Base-by-base conservation (phyloP, 73 alveolate genomes). In the Stentor roeselii region DNA sequence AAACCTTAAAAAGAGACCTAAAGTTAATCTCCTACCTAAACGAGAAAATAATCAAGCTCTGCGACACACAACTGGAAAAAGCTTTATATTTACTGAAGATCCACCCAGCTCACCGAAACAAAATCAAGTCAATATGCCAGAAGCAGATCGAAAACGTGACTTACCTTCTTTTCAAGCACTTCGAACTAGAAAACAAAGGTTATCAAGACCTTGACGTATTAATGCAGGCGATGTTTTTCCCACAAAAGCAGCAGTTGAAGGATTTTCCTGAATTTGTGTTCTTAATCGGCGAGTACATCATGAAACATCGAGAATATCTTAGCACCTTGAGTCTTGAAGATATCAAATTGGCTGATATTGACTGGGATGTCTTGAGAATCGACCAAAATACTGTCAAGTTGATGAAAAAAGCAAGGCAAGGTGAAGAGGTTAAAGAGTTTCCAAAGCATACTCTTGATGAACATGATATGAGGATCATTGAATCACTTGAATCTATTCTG, bases 261-360 rank as follows among this genome's bases (percentile, higher is more conserved):
- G 34, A 76, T 39, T 21, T 27, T 30, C 84, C 60, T n/a, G 37
- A n/a, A 14, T 76, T 76, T 76, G 60, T 76, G 6, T 35, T 14
- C n/a, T 14, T 14, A 41, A 39, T 76, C 6, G 84, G 84, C n/a
- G 84, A 76, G 37, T 76, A 76, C 2, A 38, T 76, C 6, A 76
- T 76, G 27, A 37, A 76, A 35, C 84, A 76, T 76, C 32, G 84
- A 67, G 74, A 76, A 39, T 39, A 76, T 41, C n/a, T 76, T 14
- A 37, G 3, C 36, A 34, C 76, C 15, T 41, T 76, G 2, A 14
- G 36, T 14, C 14, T 41, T 15, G 31, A 76, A 21, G 84, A 37
- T 39, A 76, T 76, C 34, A 27, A n/a, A 34, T 21, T n/a, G 14
- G 78, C 40, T 14, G 34, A 76, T 41, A 76, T 76, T 2, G 60